Evolutionary conservation across 208 protist species (phyloP).

Genomic region (Trypanosomatidae sp.): DNA sequence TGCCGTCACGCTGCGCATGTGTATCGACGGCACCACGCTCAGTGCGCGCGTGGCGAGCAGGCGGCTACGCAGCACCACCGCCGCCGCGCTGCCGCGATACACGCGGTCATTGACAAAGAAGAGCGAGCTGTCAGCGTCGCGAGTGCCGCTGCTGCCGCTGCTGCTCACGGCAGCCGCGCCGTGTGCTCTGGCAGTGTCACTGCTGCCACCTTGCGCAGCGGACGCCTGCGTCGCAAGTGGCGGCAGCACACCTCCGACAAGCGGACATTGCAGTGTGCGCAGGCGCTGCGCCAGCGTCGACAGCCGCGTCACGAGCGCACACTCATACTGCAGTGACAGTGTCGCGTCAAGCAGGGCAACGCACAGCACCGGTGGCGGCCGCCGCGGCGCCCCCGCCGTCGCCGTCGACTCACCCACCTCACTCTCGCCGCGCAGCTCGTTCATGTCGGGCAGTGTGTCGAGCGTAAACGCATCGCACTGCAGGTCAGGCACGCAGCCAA

Average conservation of each 20-base stretch:
- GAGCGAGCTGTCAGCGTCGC: conserved; percentile 43
- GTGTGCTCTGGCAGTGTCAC: too few species aligned
- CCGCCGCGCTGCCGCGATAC: conserved; percentile 62
- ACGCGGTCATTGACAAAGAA: conserved; percentile 78
- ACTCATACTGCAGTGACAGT: conserved; percentile 63
- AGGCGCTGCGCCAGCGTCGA: conserved; percentile 18
- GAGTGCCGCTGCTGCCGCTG: conserved; percentile 6
- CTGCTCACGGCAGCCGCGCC: too few species aligned
- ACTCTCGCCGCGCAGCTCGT: conserved; percentile 37
- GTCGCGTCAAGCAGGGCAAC: conserved; percentile 54
- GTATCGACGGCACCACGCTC: conserved; percentile 70
- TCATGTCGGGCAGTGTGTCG: conserved; percentile 44
- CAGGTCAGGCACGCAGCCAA: conserved; percentile 73
- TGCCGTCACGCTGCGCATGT: conserved; percentile 16
- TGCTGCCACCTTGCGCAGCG: conserved; percentile 2
- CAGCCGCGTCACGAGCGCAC: conserved; percentile 36
- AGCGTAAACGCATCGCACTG: conserved; percentile 70
- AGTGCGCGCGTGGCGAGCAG: conserved; percentile 37
- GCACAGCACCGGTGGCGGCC: conserved; percentile 30
- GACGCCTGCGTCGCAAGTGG: conserved; percentile 11
- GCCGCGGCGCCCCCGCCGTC: too few species aligned
- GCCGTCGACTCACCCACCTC: conserved; percentile 26
- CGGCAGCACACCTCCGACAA: conserved; percentile 68
- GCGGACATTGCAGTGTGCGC: too few species aligned
- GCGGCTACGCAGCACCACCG: conserved; percentile 52